Conservation (phyloP, 192 early-diverging fungal genomes). For the Pecoramyces ruminantium region DNA sequence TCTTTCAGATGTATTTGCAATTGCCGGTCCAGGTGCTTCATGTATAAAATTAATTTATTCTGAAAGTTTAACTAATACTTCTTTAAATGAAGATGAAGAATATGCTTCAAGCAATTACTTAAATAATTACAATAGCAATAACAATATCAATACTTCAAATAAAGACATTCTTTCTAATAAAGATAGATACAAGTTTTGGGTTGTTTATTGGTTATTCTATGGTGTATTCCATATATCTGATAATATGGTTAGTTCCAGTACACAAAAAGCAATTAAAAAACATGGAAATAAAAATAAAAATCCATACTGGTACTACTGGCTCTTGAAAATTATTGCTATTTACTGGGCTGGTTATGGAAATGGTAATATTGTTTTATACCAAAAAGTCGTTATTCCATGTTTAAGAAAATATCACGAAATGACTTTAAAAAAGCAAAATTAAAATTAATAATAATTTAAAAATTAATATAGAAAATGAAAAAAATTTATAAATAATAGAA, state of each 20-base stretch:
- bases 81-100: not conserved
- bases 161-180: not conserved
- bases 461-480: too few relatives aligned
- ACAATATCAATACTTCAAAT: not conserved
- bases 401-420: not conserved
- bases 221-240: not conserved
- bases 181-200: not conserved
- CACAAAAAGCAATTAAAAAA: not conserved
- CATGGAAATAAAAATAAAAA: not conserved
- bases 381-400: not conserved
- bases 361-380: not conserved
- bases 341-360: not conserved
- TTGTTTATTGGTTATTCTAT: not conserved
- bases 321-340: not conserved
- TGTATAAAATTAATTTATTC: not conserved
- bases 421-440: not conserved
- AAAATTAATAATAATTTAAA: too few relatives aligned
- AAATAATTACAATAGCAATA: too few relatives aligned
- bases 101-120: not conserved
- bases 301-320: not conserved
- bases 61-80: not conserved
- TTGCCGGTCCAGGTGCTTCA: not conserved
- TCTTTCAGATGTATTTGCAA: not conserved
- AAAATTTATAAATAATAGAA: too few relatives aligned
- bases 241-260: not conserved